phyloP scores from a whole-genome alignment of 208 protist genomes.

The Angomonas ambiguus region DNA sequence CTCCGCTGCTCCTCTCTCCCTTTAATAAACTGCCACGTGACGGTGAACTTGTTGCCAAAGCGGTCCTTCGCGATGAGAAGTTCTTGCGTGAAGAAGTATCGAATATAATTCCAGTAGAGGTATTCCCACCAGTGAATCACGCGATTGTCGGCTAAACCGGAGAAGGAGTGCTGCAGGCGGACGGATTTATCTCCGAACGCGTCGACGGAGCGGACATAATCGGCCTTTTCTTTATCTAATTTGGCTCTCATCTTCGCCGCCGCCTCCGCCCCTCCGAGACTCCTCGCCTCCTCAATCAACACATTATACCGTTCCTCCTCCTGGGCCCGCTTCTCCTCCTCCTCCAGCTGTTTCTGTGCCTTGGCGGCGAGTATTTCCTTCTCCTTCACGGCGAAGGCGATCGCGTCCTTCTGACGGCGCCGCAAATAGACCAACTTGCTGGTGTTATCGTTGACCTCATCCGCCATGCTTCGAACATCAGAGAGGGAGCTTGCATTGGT shows the following conservation, averaged over 20 bases:
- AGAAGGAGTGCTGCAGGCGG: constrained; percentile 79
- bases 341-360: constrained; percentile 63
- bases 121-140: constrained; percentile 85
- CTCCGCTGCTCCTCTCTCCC: constrained; percentile 81
- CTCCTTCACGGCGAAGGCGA: constrained; percentile 74
- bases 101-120: constrained; percentile 86
- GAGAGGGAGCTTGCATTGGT: constrained; percentile 73
- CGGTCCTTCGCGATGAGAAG: constrained; percentile 87
- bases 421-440: constrained; percentile 71
- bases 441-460: constrained; percentile 61
- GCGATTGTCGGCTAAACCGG: constrained; percentile 78
- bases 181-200: constrained; percentile 84
- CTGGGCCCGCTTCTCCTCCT: constrained; percentile 34
- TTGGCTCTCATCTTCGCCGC: constrained; percentile 45
- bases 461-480: constrained; percentile 55
- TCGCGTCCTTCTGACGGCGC: constrained; percentile 69
- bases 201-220: constrained; percentile 76
- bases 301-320: constrained; percentile 45
- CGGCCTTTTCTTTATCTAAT: constrained; percentile 41
- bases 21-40: constrained; percentile 82
- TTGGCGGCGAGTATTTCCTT: constrained; percentile 66
- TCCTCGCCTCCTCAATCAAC: constrained; percentile 46
- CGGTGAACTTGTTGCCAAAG: constrained; percentile 88
- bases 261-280: constrained; percentile 38
- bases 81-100: constrained; percentile 88